A percentile compares a stretch with the other conserved stretches of the same genome.
phyloP scores from a whole-genome alignment of 257 asterid species.

The Penstemon newberryi region DNA sequence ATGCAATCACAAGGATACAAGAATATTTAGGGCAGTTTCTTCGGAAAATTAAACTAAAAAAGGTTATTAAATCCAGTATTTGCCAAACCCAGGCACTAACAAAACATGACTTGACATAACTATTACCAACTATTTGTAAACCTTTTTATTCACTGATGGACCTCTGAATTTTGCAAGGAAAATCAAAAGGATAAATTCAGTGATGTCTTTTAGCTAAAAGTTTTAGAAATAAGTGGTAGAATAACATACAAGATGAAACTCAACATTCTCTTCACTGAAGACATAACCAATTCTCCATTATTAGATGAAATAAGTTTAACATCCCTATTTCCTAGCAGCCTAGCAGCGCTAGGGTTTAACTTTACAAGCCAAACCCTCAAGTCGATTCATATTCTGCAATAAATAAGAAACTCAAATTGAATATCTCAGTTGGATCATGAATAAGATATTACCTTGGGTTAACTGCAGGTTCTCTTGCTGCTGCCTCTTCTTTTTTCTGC shows the following conservation, averaged over 20 bases:
- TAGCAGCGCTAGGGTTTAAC: neutral
- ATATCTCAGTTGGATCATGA: neutral
- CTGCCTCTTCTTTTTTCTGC: constrained; percentile 65
- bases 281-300: constrained; percentile 15
- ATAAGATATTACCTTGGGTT: constrained; percentile 50
- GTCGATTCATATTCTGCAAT: neutral
- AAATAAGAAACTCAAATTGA: constrained; percentile 1
- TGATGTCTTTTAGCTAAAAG: neutral
- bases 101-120: constrained; percentile 7
- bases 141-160: neutral
- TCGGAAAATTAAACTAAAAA: constrained; percentile 11
- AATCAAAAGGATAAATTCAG: neutral
- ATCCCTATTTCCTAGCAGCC: neutral
- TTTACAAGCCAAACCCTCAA: neutral
- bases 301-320: neutral
- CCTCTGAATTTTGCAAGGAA: constrained; percentile 6
- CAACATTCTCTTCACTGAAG: constrained; percentile 12
- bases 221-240: constrained; percentile 11
- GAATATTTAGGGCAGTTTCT: constrained; percentile 6
- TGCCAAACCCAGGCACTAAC: neutral
- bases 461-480: constrained; percentile 38
- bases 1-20: constrained; percentile 8
- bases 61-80: constrained; percentile 10
- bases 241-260: constrained; percentile 9
- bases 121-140: neutral